Percentiles rank a stretch among this genome's conserved stretches.
These are phyloP conservation scores for Aureobasidium sp. DNA, from an alignment of 2,329 filamentous ascomycete genomes.

Conservation along the genomic window DNA sequence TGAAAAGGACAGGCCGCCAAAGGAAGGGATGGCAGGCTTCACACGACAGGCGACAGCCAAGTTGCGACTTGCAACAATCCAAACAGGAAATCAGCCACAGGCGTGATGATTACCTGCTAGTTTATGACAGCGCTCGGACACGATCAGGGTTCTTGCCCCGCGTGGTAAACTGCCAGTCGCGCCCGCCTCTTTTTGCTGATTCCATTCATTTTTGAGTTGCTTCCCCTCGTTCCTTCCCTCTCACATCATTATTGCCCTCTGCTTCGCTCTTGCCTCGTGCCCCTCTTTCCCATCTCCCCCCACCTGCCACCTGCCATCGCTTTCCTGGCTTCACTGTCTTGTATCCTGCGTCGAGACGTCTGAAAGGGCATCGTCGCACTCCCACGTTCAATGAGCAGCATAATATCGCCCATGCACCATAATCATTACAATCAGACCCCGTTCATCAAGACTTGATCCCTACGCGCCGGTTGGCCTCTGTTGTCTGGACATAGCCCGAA, in stretches of 20 bases:
- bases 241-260: slow-evolving; percentile 18
- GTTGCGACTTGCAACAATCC: slow-evolving; percentile 15
- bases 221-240: slow-evolving; percentile 25
- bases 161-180: background rate
- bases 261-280: slow-evolving; percentile 1
- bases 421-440: slow-evolving; percentile 23
- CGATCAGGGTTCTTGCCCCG: slow-evolving; percentile 5
- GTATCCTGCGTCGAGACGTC: slow-evolving; percentile 11
- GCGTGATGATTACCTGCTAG: slow-evolving; percentile 3
- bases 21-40: background rate
- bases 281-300: slow-evolving; percentile 18
- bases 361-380: slow-evolving; percentile 15
- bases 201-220: slow-evolving; percentile 9
- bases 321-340: background rate
- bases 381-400: slow-evolving; percentile 21
- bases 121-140: slow-evolving; percentile 11
- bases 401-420: slow-evolving; percentile 20
- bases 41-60: background rate
- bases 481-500: slow-evolving; percentile 14
- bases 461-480: slow-evolving; percentile 30
- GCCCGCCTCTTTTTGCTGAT: slow-evolving; percentile 1
- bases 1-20: background rate
- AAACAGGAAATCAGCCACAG: slow-evolving; percentile 14
- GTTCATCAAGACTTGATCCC: slow-evolving; percentile 32
- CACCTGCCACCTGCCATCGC: background rate